Percentiles rank a stretch among this genome's conserved stretches.
These are phyloP conservation scores for Sanghuangporus sanghuang DNA, from an alignment of 1,284 basidiomycete genomes.

Conservation along the genomic window DNA sequence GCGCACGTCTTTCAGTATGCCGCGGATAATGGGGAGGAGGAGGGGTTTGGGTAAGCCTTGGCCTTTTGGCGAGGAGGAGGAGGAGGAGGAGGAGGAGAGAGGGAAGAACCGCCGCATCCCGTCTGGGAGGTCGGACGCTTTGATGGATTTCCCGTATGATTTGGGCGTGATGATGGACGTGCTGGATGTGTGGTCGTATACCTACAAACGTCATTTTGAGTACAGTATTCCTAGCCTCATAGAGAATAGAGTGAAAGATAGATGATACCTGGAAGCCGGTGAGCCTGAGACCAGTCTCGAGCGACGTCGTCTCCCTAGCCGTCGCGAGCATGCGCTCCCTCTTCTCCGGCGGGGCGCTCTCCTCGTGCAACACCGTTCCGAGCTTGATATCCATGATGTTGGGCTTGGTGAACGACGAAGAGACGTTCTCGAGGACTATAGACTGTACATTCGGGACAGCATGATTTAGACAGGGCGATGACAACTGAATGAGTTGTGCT, in stretches of 20 bases:
- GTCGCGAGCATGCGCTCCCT: conserved; percentile 70
- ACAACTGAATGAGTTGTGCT: too few species aligned
- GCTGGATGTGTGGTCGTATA: conserved; percentile 60
- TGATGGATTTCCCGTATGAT: conserved; percentile 77
- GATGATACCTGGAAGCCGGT: conserved; percentile 83
- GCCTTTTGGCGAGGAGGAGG: conserved; percentile 9
- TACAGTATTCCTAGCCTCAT: neutral
- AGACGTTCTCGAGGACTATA: conserved; percentile 84
- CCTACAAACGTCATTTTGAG: conserved; percentile 38
- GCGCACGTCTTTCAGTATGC: conserved; percentile 56
- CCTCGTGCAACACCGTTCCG: conserved; percentile 79
- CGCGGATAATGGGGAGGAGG: conserved; percentile 48
- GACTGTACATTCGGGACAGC: conserved; percentile 42
- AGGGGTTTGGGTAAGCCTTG: conserved; percentile 33
- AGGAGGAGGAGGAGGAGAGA: conserved; percentile 26
- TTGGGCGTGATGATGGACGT: conserved; percentile 64
- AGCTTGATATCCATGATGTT: conserved; percentile 92
- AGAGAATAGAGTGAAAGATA: neutral
- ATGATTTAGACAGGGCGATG: too few species aligned
- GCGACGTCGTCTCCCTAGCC: conserved; percentile 68
- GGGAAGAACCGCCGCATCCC: conserved; percentile 83
- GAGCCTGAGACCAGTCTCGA: conserved; percentile 72
- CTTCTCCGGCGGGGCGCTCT: conserved; percentile 70
- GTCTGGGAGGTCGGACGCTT: conserved; percentile 58
- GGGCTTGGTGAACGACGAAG: conserved; percentile 69